These are phyloP conservation scores for Colletotrichum scovillei DNA, from an alignment of 2,329 filamentous ascomycete genomes.

Conservation along the genomic window DNA sequence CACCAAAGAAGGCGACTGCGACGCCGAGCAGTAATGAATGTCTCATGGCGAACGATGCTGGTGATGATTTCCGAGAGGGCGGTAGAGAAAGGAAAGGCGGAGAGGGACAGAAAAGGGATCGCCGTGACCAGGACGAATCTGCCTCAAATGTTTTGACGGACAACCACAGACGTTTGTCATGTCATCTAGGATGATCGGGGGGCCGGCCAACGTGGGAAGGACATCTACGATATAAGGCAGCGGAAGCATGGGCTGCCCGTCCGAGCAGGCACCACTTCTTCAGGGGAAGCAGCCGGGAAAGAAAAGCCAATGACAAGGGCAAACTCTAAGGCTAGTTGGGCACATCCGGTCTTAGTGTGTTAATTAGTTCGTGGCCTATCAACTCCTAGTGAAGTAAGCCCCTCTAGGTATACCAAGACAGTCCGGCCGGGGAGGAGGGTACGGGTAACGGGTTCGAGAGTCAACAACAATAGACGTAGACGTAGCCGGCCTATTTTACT, in stretches of 20 bases:
- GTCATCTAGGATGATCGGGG: not conserved
- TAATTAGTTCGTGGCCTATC: not conserved
- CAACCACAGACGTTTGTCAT: slow-evolving; percentile 13
- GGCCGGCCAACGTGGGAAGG: not conserved
- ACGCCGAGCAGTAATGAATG: slow-evolving; percentile 28
- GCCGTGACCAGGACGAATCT: slow-evolving; percentile 1
- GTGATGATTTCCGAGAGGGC: not conserved
- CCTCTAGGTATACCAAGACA: not conserved
- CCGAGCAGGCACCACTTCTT: not conserved
- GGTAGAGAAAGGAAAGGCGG: not conserved
- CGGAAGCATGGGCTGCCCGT: not conserved
- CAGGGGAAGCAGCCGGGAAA: slow-evolving; percentile 1
- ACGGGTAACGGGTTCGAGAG: slow-evolving; percentile 14
- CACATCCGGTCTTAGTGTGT: slow-evolving; percentile 6
- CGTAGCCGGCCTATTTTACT: too few relatives aligned
- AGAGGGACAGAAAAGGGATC: not conserved
- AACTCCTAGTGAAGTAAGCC: not conserved
- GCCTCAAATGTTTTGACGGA: not conserved
- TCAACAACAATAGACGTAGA: not conserved
- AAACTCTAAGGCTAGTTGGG: slow-evolving; percentile 1
- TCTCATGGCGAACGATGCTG: slow-evolving; percentile 21
- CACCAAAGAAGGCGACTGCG: slow-evolving; percentile 31
- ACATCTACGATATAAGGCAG: slow-evolving; percentile 17
- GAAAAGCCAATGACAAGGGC: not conserved
- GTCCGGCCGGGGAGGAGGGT: not conserved